Conservation (phyloP, 345 rosid genomes). For the Gossypium rotundifolium region DNA sequence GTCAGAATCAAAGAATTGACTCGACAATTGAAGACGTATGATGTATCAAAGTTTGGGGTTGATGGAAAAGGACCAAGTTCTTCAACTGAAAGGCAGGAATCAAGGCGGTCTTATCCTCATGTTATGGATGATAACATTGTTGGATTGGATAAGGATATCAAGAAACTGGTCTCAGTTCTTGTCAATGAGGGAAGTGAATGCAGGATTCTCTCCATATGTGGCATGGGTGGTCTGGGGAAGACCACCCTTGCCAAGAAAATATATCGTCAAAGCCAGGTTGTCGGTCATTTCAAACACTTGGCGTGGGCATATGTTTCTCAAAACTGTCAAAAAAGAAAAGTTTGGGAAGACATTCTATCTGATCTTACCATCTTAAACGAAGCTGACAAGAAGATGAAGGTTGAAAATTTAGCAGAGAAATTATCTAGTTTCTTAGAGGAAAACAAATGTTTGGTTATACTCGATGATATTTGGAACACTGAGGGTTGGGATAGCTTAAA, state of each 20-base stretch:
- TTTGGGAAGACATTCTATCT: conserved; percentile 27
- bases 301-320: conserved; percentile 44
- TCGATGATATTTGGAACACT: conserved; percentile 22
- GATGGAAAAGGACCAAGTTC: neutral
- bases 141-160: conserved; percentile 19
- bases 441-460: conserved; percentile 24
- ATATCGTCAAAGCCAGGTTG: conserved; percentile 11
- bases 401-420: conserved; percentile 23
- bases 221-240: conserved; percentile 46
- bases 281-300: conserved; percentile 14
- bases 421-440: neutral
- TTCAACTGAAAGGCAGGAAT: neutral
- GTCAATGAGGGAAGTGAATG: neutral
- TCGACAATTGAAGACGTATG: neutral
- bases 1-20: too few species aligned
- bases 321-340: conserved; percentile 18
- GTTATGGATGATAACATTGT: conserved; percentile 19
- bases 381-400: conserved; percentile 12
- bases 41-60: neutral
- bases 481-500: too few species aligned
- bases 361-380: neutral
- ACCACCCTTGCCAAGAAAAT: conserved; percentile 39
- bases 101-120: conserved; percentile 25
- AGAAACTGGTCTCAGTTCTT: conserved; percentile 16
- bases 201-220: conserved; percentile 22